Evolutionary conservation across 2,329 filamentous ascomycete genomes (phyloP), one percentile per base, ranked within the genome.

Genomic region (Nectriaceae sp.): DNA sequence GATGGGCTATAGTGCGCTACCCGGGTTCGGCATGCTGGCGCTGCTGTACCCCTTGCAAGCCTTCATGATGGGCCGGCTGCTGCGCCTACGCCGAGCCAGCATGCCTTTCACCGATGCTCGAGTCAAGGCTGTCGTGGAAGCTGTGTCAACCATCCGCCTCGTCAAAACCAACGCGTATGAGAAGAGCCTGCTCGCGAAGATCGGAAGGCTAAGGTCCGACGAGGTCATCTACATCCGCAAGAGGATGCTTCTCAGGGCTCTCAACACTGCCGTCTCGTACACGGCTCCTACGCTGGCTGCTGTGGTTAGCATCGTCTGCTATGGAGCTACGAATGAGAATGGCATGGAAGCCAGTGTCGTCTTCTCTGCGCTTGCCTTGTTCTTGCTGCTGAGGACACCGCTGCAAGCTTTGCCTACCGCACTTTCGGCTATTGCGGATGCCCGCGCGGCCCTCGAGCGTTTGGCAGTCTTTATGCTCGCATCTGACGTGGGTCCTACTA

Each of bases 91-190:
- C 18, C 54, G 56, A 15, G 41, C 42, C 42, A 63, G 59, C 45
- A 63, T 62, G 57, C 59, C 57, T 6, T 59, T 56, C 19, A 62
- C 61, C 13, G 61, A 63, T 26, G 53, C 54, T 8, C 55, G 61
- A 11, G 55, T 63, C 36, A 59, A 59, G 38, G 56, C 60, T 3
- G 58, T 61, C 21, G 52, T 61, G 0, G 61, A 63, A 35, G 60
- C 58, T 11, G 55, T 63, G 22, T 58, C 59, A 2, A 57, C 57
- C 16, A 60, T 63, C n/a, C 59, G 59, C 8, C 56, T 63, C 5
- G 52, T 57, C 51, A 63, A 63, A 39, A 60, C 57, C 3, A 62
- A 62, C 26, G 57, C 59, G 18, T 62, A 57, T 33, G 61, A 63
- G 31, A 47, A 53, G 46, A 57, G 51, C 29, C 46, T 63, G 5